Evolutionary conservation across 2,329 filamentous ascomycete species (phyloP).

Genomic region (Blumeriella jaapii): DNA sequence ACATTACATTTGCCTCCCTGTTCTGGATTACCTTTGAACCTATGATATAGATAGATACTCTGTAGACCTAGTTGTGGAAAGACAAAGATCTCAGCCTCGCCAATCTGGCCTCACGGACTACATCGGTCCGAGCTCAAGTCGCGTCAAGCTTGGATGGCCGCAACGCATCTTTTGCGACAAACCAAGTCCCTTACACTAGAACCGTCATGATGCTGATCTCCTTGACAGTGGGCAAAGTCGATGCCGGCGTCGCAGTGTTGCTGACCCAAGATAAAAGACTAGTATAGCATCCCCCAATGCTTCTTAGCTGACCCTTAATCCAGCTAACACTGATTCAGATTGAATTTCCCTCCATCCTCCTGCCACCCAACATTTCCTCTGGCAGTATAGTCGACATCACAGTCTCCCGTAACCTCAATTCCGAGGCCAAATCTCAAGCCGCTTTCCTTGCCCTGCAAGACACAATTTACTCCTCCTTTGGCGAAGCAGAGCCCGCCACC

Average conservation of each 20-base stretch:
- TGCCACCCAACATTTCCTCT: conserved; percentile 88
- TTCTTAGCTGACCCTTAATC: neutral
- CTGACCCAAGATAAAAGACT: conserved; percentile 94
- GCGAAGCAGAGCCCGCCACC: conserved; percentile 61
- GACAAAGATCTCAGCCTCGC: conserved; percentile 10
- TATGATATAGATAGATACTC: too few relatives aligned
- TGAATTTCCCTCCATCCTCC: conserved; percentile 94
- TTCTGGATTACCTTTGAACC: neutral
- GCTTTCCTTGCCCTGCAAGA: conserved; percentile 80
- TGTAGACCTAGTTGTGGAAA: too few relatives aligned
- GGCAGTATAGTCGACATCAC: conserved; percentile 98
- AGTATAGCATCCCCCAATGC: conserved; percentile 39
- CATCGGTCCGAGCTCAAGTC: conserved; percentile 5
- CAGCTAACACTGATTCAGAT: conserved; percentile 48
- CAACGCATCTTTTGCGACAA: conserved; percentile 15
- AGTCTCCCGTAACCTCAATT: conserved; percentile 72
- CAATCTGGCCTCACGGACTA: neutral
- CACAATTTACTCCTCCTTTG: conserved; percentile 78
- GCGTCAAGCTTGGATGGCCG: conserved; percentile 15
- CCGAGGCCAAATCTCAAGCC: conserved; percentile 63
- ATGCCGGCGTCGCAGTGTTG: conserved; percentile 93
- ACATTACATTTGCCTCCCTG: neutral
- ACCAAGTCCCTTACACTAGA: conserved; percentile 4
- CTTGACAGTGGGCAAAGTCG: conserved; percentile 96
- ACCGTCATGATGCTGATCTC: conserved; percentile 73